Conservation (phyloP, 208 protist genomes). For the Endotrypanum monterogeii region DNA sequence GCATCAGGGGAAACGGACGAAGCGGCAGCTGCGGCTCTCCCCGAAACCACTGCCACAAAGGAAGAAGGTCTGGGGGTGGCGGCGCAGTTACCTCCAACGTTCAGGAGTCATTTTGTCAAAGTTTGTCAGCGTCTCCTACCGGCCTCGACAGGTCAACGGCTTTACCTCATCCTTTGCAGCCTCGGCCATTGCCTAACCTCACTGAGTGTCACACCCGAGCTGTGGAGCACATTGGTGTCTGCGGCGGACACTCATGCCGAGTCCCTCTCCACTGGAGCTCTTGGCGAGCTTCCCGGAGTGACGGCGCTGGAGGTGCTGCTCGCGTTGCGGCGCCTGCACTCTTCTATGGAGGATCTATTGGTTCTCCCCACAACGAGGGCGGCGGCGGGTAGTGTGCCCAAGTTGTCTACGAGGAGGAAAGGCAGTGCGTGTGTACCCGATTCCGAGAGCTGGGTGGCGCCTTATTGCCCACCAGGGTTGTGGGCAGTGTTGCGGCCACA, state of each 20-base stretch:
- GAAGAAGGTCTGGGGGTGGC: not conserved
- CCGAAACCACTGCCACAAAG: not conserved
- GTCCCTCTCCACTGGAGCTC: conserved; percentile 19
- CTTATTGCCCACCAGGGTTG: conserved; percentile 28
- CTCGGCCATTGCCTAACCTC: conserved; percentile 10
- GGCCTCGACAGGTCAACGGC: conserved; percentile 25
- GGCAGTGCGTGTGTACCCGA: not conserved
- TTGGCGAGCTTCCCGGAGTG: conserved; percentile 10
- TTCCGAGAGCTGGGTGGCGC: conserved; percentile 7
- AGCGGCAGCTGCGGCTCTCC: not conserved
- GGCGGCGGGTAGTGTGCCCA: conserved; percentile 1
- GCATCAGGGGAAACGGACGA: not conserved
- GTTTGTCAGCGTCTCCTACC: conserved; percentile 31
- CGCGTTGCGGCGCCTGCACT: conserved; percentile 16
- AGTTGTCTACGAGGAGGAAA: not conserved
- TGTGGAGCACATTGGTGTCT: conserved; percentile 19
- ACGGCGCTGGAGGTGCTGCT: conserved; percentile 30
- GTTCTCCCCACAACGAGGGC: conserved; percentile 14
- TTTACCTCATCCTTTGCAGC: conserved; percentile 33
- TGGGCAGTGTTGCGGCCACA: conserved; percentile 28
- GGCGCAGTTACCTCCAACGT: conserved; percentile 3
- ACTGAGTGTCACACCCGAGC: conserved; percentile 1
- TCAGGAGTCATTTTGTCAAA: conserved; percentile 17
- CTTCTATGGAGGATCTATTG: conserved; percentile 6
- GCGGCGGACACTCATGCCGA: conserved; percentile 27